Base-by-base conservation (phyloP, 75 land plant species). In the Ceratopteris richardii region DNA sequence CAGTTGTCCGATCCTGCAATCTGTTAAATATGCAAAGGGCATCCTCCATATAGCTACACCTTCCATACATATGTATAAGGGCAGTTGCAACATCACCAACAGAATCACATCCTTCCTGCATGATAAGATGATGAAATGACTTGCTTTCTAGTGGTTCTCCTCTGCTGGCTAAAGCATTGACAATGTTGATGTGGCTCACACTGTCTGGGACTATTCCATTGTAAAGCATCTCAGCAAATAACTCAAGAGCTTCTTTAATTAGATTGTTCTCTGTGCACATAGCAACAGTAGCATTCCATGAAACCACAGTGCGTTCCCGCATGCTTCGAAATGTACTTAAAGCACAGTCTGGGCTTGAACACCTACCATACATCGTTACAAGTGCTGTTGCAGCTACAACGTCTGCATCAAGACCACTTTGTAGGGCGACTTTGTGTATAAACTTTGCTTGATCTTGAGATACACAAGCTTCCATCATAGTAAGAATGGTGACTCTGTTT, bases 251-350 rank as follows among this genome's bases (percentile, higher is more conserved):
- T 50, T 78, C 80, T 4, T 33, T 20, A 56, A 72, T 73, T 18
- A 56, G 25, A 31, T 90, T 86, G 24, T 75, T 79, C 62, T 82
- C 81, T 0, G 70, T 54, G 31, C 71, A 82, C 6, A 77, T 86
- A 0, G 81, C 60, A 62, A 89, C 77, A 39, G 82, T 50, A 9
- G 81, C 65, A 58, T 81, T 88, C 86, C 86, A 85, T 36, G 66
- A 57, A 0, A 77, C 58, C 17, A 71, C 44, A 59, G 80, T 77
- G 26, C 89, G 55, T 31, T 73, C 75, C 0, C 67, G 70, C 82
- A 85, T 82, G 51, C 60, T 57, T 6, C 81, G 80, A 67, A 88
- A 84, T 65, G 63, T 33, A 4, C 31, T 36, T 40, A 22, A 21
- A 17, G 61, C 74, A 28, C 46, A 24, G 11, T 51, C 41, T 57